Base-by-base conservation (phyloP, 176 grass and related monocot genomes). In the Leersia perrieri region DNA sequence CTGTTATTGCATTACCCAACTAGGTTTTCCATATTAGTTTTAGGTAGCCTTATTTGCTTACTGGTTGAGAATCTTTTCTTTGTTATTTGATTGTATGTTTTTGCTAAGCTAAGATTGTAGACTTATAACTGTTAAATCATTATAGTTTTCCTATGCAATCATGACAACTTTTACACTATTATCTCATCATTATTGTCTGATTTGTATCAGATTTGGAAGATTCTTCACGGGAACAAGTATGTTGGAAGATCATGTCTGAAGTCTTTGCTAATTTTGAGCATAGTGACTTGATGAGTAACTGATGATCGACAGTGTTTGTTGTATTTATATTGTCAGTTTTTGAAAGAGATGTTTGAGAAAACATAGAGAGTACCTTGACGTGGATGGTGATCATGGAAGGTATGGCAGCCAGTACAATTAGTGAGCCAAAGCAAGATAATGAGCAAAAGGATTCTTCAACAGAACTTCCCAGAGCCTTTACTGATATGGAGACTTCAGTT, bases 321-420 rank as follows among this genome's bases (percentile, higher is more conserved):
- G 25, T 18, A 70, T 69, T 69, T 75, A 41, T 45, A 27, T 55
- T 77, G 6, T 63, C 63, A 31, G 11, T 39, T 69, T 12, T 60
- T 62, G 53, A 69, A 63, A 51, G 25, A 62, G 3, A 80, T 27
- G 20, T 75, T 80, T n/a, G 25, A 38, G 11, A 53, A 70, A 47
- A 61, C 49, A 3, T 1, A 53, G 7, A 74, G n/a, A 79, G 1
- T 84, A 79, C 5, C 74, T 12, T 74, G 32, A 71, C 2, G 64
- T 33, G 16, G 33, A 58, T 85, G 67, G 55, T 35, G 41, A 9
- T 80, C 58, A 85, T 81, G 82, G 83, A 89, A 80, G 69, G 30
- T 73, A 38, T 23, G 22, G 33, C 58, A 81, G 36, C 63, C 11
- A 34, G 40, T 65, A 76, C 7, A 81, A 27, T 39, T 76, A 73